Evolutionary conservation across 371 early-diverging fungal species (phyloP).

Genomic region (Mucor ambiguus): DNA sequence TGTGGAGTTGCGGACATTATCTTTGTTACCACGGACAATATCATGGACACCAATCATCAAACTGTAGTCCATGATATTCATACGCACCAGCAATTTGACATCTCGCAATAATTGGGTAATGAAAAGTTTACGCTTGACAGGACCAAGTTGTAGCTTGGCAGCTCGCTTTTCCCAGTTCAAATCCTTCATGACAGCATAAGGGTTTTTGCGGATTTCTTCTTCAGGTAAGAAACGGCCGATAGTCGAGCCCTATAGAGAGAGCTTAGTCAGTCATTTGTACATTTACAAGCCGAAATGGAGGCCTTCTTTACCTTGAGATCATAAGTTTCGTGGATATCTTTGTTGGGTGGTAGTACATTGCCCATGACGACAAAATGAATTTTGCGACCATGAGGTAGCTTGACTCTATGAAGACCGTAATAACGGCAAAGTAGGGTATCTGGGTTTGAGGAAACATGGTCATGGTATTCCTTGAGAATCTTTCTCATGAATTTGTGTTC

Average conservation of each 20-base stretch:
- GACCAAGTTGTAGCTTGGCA: slow-evolving; percentile 80
- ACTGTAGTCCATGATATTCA: slow-evolving; percentile 88
- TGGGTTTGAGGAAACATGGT: slow-evolving; percentile 87
- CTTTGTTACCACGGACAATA: slow-evolving; percentile 76
- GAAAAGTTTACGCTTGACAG: slow-evolving; percentile 74
- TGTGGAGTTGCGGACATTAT: slow-evolving; percentile 83
- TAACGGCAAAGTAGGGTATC: slow-evolving; percentile 93
- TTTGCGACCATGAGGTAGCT: slow-evolving; percentile 88
- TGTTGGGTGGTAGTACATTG: slow-evolving; percentile 93
- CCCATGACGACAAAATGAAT: slow-evolving; percentile 97
- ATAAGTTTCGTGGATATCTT: slow-evolving; percentile 91
- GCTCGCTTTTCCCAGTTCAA: slow-evolving; percentile 83
- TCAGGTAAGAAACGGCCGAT: slow-evolving; percentile 78
- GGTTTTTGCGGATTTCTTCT: slow-evolving; percentile 74
- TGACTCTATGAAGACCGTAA: slow-evolving; percentile 96
- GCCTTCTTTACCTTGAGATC: slow-evolving; percentile 74
- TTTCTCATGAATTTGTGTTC: slow-evolving; percentile 92
- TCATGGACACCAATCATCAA: slow-evolving; percentile 91
- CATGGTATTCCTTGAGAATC: slow-evolving; percentile 84
- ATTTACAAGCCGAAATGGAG: too few relatives aligned
- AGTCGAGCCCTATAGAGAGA: slow-evolving; percentile 54
- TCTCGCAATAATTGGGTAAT: slow-evolving; percentile 85
- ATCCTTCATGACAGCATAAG: slow-evolving; percentile 90
- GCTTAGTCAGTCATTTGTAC: background rate
- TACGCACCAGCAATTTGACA: slow-evolving; percentile 71